Evolutionary conservation across 2,329 filamentous ascomycete species (phyloP).

Genomic region (Lecanoromycetidae sp.): DNA sequence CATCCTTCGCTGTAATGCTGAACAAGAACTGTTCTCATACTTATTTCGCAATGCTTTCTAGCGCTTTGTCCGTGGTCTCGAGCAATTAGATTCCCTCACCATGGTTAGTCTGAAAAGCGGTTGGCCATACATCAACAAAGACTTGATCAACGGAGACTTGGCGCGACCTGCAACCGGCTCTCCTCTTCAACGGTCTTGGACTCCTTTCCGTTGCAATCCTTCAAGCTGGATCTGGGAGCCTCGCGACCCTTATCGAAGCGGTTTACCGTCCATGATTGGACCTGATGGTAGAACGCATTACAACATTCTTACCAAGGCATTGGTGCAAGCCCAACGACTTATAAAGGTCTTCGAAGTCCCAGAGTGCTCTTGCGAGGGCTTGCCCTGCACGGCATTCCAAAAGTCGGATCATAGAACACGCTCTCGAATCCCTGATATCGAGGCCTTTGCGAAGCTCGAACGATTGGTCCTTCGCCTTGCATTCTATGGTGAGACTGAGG

Average conservation of each 20-base stretch:
- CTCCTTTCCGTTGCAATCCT: neutral
- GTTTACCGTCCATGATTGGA: neutral
- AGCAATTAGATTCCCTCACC: neutral
- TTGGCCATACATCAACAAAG: neutral
- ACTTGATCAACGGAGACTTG: neutral
- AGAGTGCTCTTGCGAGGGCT: neutral
- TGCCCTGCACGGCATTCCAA: neutral
- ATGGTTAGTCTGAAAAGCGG: neutral
- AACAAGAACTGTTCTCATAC: no score
- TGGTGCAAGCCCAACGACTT: neutral
- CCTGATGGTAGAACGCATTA: neutral
- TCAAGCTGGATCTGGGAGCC: neutral
- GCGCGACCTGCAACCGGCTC: neutral
- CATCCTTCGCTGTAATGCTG: no score
- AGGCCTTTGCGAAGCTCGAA: neutral
- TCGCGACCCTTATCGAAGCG: neutral
- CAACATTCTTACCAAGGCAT: neutral
- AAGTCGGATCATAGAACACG: neutral
- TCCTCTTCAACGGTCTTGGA: neutral
- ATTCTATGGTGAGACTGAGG: neutral
- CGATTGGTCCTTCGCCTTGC: neutral
- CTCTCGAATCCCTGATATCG: neutral
- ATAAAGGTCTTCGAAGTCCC: neutral
- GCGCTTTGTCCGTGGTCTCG: neutral
- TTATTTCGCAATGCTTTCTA: no score